Evolutionary conservation across 306 rosid genomes (phyloP).

Genomic region (Cicer yamashitae): DNA sequence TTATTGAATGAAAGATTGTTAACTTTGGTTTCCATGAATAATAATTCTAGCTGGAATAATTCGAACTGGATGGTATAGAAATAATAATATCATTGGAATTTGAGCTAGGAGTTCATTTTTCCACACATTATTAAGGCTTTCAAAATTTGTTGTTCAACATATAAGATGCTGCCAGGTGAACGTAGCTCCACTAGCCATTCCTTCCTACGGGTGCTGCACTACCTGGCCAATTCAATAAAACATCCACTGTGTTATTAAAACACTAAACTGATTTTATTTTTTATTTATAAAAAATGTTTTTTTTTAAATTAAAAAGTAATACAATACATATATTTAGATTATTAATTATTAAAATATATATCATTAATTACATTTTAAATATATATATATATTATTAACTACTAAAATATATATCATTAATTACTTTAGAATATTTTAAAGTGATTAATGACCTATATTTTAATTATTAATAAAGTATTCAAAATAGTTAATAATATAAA

Average conservation of each 20-base stretch:
- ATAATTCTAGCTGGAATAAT: conserved; percentile 10
- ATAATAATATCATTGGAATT: background rate
- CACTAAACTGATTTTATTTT: no score
- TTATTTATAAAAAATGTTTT: no score
- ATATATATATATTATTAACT: no score
- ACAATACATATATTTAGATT: no score
- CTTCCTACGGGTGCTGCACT: background rate
- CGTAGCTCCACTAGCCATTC: background rate
- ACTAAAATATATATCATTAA: no score
- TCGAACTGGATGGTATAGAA: background rate
- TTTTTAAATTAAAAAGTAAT: no score
- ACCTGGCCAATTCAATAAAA: background rate
- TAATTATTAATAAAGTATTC: no score
- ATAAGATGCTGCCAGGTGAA: background rate
- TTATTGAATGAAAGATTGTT: conserved; percentile 49
- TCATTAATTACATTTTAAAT: no score
- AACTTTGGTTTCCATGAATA: conserved; percentile 34
- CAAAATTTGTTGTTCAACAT: background rate
- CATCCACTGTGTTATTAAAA: background rate
- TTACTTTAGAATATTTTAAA: no score
- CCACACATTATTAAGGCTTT: background rate
- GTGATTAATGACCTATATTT: no score
- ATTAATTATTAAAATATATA: no score
- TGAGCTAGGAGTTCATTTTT: conserved; percentile 4
- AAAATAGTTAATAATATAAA: no score